These are phyloP conservation scores for Trichoderma sp. DNA, from an alignment of 2,329 filamentous ascomycete species.

Conservation along the genomic window DNA sequence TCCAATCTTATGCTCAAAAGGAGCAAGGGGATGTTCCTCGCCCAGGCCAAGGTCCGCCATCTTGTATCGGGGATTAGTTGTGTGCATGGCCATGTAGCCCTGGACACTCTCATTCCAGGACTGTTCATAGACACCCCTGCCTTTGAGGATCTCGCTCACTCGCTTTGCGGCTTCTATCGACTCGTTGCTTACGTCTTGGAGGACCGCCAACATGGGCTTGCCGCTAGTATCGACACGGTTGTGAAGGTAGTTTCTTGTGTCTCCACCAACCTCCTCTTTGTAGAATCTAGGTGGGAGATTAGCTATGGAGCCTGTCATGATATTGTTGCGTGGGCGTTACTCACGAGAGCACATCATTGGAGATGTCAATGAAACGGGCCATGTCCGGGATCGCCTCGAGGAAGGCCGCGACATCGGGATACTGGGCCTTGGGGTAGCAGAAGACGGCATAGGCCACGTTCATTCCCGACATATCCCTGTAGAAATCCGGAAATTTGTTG, in stretches of 20 bases:
- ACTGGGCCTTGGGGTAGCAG: not conserved
- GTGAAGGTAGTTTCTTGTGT: not conserved
- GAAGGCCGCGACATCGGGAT: not conserved
- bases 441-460: conserved; percentile 3
- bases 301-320: not conserved
- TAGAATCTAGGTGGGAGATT: not conserved
- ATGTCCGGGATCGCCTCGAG: conserved; percentile 4
- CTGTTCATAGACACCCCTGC: conserved; percentile 3
- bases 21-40: conserved; percentile 1
- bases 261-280: not conserved
- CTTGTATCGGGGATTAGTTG: conserved; percentile 5
- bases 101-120: not conserved
- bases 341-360: not conserved
- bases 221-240: not conserved
- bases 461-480: conserved; percentile 10
- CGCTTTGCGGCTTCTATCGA: not conserved
- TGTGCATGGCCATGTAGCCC: conserved; percentile 11
- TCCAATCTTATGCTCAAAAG: conserved; percentile 9
- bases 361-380: not conserved
- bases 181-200: not conserved
- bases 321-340: not conserved
- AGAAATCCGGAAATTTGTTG: conserved; percentile 8
- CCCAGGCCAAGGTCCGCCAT: not conserved
- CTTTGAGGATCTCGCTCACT: not conserved
- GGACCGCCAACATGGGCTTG: not conserved